Percentiles rank a stretch among this genome's conserved stretches.
phyloP scores from a whole-genome alignment of 1,284 basidiomycete genomes.

The Austroboletus niveus region DNA sequence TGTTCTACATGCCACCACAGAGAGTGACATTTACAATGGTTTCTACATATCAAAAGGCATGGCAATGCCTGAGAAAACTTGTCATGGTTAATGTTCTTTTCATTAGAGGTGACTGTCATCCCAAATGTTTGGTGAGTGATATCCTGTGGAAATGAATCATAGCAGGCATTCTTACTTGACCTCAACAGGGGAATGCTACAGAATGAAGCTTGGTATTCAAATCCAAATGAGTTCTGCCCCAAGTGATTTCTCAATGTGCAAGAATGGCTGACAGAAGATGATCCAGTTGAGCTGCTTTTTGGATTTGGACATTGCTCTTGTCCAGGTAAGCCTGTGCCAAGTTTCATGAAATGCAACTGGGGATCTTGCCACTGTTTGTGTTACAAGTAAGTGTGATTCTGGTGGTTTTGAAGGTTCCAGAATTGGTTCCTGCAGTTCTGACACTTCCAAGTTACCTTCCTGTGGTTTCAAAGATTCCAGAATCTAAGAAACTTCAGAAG shows the following conservation, averaged over 20 bases:
- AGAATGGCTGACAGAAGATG: conserved; percentile 13
- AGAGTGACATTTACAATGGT: conserved; percentile 15
- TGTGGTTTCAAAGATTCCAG: no score
- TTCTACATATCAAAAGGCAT: conserved; percentile 25
- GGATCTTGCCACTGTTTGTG: not conserved
- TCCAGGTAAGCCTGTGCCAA: conserved; percentile 7
- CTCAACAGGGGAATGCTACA: conserved; percentile 16
- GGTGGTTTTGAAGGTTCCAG: no score
- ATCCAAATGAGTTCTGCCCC: conserved; percentile 17
- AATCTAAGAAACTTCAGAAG: no score
- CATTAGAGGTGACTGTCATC: conserved; percentile 10
- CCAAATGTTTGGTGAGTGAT: conserved; percentile 16
- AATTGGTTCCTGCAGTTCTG: no score
- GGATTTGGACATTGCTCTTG: conserved; percentile 21
- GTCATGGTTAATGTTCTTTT: not conserved
- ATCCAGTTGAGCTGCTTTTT: conserved; percentile 12
- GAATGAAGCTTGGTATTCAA: conserved; percentile 14
- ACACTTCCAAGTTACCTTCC: no score
- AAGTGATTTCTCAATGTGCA: conserved; percentile 19
- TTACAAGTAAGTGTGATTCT: no score
- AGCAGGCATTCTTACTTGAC: not conserved
- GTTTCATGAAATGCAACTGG: not conserved
- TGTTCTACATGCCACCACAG: conserved; percentile 5
- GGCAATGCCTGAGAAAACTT: not conserved
- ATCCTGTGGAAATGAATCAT: not conserved